Evolutionary conservation across 2,329 filamentous ascomycete species (phyloP).

Genomic region (Trichoderma sp.): DNA sequence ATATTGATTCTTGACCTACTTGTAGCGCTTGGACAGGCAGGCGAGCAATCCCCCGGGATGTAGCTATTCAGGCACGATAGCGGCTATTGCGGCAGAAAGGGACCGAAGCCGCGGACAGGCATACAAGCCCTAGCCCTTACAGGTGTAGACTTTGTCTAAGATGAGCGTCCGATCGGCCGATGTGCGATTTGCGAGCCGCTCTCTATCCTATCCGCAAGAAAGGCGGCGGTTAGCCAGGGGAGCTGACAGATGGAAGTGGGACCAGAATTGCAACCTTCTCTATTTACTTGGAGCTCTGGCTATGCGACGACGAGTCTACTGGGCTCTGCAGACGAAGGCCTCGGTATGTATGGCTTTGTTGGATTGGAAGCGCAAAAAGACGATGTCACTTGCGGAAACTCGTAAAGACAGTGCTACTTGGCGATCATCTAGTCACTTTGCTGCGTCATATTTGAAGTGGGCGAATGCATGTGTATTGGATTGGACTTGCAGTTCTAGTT

Average conservation of each 20-base stretch:
- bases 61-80: neutral
- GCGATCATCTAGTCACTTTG: neutral
- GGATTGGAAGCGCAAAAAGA: neutral
- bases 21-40: neutral
- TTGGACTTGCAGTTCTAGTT: neutral
- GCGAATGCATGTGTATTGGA: neutral
- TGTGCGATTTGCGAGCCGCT: constrained; percentile 4
- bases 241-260: neutral
- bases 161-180: constrained; percentile 2
- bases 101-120: neutral
- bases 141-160: neutral
- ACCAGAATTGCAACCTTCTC: neutral
- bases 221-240: neutral
- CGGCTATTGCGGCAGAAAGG: neutral
- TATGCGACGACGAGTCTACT: neutral
- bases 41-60: neutral
- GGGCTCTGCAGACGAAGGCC: neutral
- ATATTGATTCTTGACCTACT: no score
- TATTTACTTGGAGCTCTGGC: neutral
- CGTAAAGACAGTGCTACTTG: neutral
- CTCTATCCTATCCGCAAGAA: neutral
- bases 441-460: neutral
- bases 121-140: neutral
- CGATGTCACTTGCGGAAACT: neutral
- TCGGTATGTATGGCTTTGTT: neutral